Base-by-base conservation (phyloP, 1,284 basidiomycete genomes). In the Apiotrichum brassicae region DNA sequence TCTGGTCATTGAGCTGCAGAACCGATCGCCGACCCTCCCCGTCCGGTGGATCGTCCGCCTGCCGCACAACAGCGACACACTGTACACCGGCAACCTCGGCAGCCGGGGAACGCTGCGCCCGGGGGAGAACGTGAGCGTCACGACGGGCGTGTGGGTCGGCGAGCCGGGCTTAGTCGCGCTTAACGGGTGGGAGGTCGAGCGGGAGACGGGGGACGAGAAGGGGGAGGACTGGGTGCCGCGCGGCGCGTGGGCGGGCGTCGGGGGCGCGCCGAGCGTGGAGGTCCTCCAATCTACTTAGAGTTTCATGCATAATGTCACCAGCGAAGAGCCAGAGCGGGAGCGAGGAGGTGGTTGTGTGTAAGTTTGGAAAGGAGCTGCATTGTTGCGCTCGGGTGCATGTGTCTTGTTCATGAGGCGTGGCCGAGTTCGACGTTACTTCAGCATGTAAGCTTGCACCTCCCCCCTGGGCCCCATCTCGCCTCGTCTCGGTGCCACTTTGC, bases 1-100 rank as follows among this genome's bases (percentile, higher is more conserved):
- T 0, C 72, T 86, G 12, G 65, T 74, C 6, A 79, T 90, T 58
- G 71, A 69, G 25, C 60, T 93, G 40, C 78, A 81, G 43, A 93
- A 92, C 59, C 57, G 62, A 14, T 74, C 72, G 1, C 66, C 68
- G 0, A 16, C 52, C 2, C 43, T 69, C 1, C 44, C 64, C 0
- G 51, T 53, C 9, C 54, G 66, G 28, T 66, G 62, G 56, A 53
- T 64, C 23, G 46, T 72, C 11, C 48, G 57, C 13, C 54, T 69
- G 14, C 64, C 64, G 8, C 22, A 12, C 13, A 28, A 32, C 37
- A 26, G 22, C n/a, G 38, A 26, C 6, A 37, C 50, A 7, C 35
- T 48, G 13, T 69, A 57, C 49, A 52, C 53, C 0, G 67, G 65
- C 24, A 20, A 46, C 9, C 58, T 68, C 11, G 32, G 33, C 4